phyloP scores from a whole-genome alignment of 257 asterid genomes.

The Anisodus tanguticus region DNA sequence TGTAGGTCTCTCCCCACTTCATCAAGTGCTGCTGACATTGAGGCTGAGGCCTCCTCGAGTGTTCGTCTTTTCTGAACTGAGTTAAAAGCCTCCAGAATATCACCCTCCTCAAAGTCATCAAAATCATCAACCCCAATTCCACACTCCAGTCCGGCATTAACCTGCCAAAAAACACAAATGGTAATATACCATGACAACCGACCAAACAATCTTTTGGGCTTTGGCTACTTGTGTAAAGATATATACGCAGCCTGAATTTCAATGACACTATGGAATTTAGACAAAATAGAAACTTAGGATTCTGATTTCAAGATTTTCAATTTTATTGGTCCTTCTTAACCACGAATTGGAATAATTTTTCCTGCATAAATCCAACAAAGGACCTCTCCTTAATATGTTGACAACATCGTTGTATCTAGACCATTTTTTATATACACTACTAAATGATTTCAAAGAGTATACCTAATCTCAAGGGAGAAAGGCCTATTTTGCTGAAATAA shows the following conservation, averaged over 20 bases:
- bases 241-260: background rate
- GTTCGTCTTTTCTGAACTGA: slow-evolving; percentile 83
- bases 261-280: background rate
- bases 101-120: slow-evolving; percentile 85
- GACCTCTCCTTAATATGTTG: background rate
- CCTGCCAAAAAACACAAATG: slow-evolving; percentile 51
- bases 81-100: slow-evolving; percentile 77
- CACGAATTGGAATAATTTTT: background rate
- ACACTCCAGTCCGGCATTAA: slow-evolving; percentile 91
- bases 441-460: background rate
- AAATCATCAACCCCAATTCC: slow-evolving; percentile 81
- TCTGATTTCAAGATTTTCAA: background rate
- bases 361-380: background rate
- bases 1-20: slow-evolving; percentile 54
- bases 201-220: background rate
- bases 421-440: background rate
- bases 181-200: background rate
- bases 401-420: background rate
- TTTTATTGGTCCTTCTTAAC: background rate
- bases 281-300: background rate
- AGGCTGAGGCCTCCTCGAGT: slow-evolving; percentile 97
- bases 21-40: slow-evolving; percentile 84
- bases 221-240: background rate
- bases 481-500: background rate
- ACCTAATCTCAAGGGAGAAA: slow-evolving; percentile 19